Conservation (phyloP, 1,284 basidiomycete species). For the Ustilago crameri region DNA sequence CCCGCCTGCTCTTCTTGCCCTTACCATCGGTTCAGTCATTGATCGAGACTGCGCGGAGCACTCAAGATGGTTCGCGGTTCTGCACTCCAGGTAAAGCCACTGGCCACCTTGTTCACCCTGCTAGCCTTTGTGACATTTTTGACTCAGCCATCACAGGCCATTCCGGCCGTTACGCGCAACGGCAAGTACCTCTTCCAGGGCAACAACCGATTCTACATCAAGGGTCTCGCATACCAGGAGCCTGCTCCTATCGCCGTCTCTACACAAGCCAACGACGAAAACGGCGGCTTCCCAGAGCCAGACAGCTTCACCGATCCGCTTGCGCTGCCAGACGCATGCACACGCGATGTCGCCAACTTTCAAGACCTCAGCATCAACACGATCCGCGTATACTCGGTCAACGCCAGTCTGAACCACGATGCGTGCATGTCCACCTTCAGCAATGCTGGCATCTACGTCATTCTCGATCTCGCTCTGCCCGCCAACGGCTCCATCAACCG, state of each 20-base stretch:
- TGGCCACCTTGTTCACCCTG: conserved; percentile 16
- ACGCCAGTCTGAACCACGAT: conserved; percentile 84
- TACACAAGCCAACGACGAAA: conserved; percentile 71
- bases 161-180: conserved; percentile 68
- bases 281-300: conserved; percentile 76
- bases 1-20: too few relatives aligned
- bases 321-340: conserved; percentile 76
- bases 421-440: conserved; percentile 83
- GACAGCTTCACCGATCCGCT: conserved; percentile 78
- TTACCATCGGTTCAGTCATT: neutral
- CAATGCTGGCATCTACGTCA: conserved; percentile 84
- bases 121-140: conserved; percentile 12
- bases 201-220: conserved; percentile 84
- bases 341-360: conserved; percentile 82
- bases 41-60: neutral
- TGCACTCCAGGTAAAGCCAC: conserved; percentile 4
- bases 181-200: conserved; percentile 83
- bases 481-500: conserved; percentile 88
- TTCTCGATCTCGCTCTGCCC: conserved; percentile 88
- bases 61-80: conserved; percentile 15
- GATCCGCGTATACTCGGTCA: conserved; percentile 77
- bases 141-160: conserved; percentile 16
- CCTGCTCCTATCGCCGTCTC: conserved; percentile 74
- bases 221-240: conserved; percentile 88
- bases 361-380: conserved; percentile 72